phyloP scores from a whole-genome alignment of 2,329 filamentous ascomycete species.

The Ophiostoma angusticollis region DNA sequence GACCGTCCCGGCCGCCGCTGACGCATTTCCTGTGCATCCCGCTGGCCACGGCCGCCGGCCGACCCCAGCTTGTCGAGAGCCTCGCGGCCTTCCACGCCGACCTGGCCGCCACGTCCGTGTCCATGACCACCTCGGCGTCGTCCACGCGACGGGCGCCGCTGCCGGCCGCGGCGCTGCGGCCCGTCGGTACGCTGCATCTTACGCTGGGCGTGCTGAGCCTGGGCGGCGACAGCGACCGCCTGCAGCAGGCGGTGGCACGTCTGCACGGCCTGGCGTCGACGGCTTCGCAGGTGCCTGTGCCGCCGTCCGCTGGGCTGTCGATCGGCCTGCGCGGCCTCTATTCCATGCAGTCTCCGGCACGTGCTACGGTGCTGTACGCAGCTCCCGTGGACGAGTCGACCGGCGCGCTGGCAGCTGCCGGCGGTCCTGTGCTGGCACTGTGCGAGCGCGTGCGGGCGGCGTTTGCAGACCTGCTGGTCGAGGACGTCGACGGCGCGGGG shows the following conservation, averaged over 20 bases:
- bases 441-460: constrained; percentile 38
- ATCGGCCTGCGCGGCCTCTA: constrained; percentile 42
- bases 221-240: constrained; percentile 24
- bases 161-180: constrained; percentile 56
- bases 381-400: constrained; percentile 39
- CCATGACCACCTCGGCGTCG: constrained; percentile 17
- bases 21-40: constrained; percentile 72
- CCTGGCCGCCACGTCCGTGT: constrained; percentile 27
- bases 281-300: too few relatives aligned
- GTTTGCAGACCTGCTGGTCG: constrained; percentile 45
- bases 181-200: constrained; percentile 68
- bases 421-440: constrained; percentile 39
- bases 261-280: constrained; percentile 25
- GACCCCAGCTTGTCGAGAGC: constrained; percentile 50
- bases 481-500: too few relatives aligned
- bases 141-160: constrained; percentile 23
- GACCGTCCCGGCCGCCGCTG: constrained; percentile 9
- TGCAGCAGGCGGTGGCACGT: constrained; percentile 29
- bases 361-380: constrained; percentile 51
- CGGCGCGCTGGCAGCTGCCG: constrained; percentile 33
- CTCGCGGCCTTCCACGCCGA: constrained; percentile 50
- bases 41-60: constrained; percentile 47
- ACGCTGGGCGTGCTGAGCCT: constrained; percentile 82
- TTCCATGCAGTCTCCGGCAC: constrained; percentile 44
- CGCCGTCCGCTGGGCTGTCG: constrained; percentile 16